Percentiles rank a stretch among this genome's conserved stretches.
Conservation (phyloP, 2,329 filamentous ascomycete genomes). For the Drechslera avenae region DNA sequence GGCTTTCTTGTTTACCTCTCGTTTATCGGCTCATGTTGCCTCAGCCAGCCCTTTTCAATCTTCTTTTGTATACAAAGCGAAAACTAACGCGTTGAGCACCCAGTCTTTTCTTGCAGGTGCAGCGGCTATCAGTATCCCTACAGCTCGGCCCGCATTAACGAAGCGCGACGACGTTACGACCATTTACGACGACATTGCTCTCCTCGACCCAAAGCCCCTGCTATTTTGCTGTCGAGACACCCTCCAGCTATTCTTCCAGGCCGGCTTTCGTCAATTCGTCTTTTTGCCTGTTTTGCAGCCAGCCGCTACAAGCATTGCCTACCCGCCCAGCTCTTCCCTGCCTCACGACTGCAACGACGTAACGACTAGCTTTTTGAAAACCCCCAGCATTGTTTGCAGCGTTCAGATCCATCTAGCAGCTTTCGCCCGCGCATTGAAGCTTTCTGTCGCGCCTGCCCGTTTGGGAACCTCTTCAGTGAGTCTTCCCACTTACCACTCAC, state of each 20-base stretch:
- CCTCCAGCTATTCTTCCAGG: constrained; percentile 35
- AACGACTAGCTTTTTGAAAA: constrained; percentile 48
- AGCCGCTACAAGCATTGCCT: constrained; percentile 39
- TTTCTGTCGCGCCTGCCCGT: constrained; percentile 17
- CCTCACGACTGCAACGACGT: constrained; percentile 50
- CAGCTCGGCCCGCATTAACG: constrained; percentile 40
- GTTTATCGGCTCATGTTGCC: constrained; percentile 24
- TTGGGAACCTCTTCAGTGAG: constrained; percentile 27
- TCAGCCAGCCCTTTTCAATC: constrained; percentile 11
- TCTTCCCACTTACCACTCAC: constrained; percentile 8
- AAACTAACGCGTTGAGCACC: constrained; percentile 34
- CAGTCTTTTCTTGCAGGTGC: constrained; percentile 34
- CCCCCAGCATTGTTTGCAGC: constrained; percentile 49
- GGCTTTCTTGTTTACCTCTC: constrained; percentile 28
- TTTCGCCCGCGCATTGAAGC: constrained; percentile 12
- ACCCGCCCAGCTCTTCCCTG: constrained; percentile 24
- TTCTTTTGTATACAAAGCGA: constrained; percentile 11
- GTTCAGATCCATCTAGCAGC: constrained; percentile 36
- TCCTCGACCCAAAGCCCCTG: constrained; percentile 28
- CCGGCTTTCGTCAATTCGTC: constrained; percentile 36
- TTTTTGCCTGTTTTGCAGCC: constrained; percentile 39
- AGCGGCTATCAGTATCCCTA: constrained; percentile 37
- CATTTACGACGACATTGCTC: constrained; percentile 28
- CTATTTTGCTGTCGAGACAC: constrained; percentile 9
- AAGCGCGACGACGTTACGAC: constrained; percentile 43